phyloP scores from a whole-genome alignment of 345 rosid genomes.

The Eucalyptus erythrocorys region DNA sequence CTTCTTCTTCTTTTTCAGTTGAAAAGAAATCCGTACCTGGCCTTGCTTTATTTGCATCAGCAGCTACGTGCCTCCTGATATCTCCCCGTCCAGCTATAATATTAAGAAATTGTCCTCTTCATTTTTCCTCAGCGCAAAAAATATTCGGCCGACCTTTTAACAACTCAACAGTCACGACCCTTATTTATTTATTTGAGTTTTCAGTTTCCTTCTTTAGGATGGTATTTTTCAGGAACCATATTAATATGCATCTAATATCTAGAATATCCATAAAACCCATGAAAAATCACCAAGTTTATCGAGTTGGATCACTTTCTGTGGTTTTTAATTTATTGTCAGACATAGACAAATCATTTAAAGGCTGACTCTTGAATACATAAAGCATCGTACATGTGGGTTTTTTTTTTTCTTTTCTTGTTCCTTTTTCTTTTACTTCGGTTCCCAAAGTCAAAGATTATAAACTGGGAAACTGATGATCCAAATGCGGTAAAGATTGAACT shows the following conservation, averaged over 20 bases:
- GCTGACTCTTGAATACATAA: background rate
- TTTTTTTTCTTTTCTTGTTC: background rate
- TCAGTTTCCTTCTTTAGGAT: background rate
- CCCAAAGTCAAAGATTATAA: background rate
- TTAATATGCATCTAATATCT: background rate
- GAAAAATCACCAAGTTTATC: background rate
- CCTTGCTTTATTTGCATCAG: background rate
- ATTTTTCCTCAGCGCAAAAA: background rate
- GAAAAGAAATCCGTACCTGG: background rate
- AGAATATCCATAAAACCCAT: background rate
- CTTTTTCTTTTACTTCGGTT: background rate
- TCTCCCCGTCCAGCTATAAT: background rate
- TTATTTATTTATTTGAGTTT: background rate
- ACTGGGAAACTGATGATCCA: background rate
- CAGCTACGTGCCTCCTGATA: background rate
- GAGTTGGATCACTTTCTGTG: background rate
- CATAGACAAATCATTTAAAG: background rate
- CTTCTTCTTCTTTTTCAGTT: background rate
- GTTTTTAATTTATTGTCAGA: background rate
- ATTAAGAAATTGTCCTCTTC: background rate
- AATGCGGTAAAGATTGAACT: background rate
- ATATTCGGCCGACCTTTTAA: background rate
- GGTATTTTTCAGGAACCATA: background rate
- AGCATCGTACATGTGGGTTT: background rate
- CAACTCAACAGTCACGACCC: background rate